Evolutionary conservation across 1,284 basidiomycete species (phyloP).

Genomic region (Cryptococcus sp.): DNA sequence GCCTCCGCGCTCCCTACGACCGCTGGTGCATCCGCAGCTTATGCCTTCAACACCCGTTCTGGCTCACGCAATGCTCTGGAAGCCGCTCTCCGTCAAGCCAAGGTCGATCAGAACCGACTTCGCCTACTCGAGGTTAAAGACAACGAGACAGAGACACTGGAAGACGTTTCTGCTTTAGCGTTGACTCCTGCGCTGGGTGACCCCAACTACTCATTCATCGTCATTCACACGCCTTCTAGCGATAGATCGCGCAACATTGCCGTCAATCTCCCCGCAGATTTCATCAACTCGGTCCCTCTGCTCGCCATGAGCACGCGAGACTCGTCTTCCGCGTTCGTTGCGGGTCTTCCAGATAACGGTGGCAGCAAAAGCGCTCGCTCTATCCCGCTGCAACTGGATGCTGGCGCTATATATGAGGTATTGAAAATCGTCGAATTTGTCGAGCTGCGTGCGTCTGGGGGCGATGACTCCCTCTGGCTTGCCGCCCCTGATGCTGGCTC

Average conservation of each 20-base stretch:
- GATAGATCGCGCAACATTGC: constrained; percentile 1
- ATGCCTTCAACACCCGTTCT: neutral
- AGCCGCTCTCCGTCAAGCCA: neutral
- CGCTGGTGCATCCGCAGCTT: neutral
- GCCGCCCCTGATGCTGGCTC: constrained; percentile 8
- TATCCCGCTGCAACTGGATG: constrained; percentile 6
- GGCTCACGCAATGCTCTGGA: neutral
- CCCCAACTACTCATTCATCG: neutral
- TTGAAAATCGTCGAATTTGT: constrained; percentile 10
- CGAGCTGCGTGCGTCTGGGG: constrained; percentile 8
- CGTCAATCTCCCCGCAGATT: constrained; percentile 4
- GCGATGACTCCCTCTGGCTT: constrained; percentile 16
- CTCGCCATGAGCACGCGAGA: neutral
- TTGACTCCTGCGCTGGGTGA: neutral
- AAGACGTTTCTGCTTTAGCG: neutral
- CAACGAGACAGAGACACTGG: neutral
- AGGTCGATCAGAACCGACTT: neutral
- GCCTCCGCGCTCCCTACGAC: too few species aligned
- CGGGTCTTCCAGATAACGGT: too few species aligned
- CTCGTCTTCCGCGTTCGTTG: too few species aligned
- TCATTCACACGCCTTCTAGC: neutral
- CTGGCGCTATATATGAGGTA: constrained; percentile 5
- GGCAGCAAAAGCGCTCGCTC: too few species aligned
- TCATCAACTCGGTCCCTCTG: neutral
- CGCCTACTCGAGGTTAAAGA: neutral